Evolutionary conservation across 768 basidiomycete species (phyloP).

Genomic region (Suillus placidus): DNA sequence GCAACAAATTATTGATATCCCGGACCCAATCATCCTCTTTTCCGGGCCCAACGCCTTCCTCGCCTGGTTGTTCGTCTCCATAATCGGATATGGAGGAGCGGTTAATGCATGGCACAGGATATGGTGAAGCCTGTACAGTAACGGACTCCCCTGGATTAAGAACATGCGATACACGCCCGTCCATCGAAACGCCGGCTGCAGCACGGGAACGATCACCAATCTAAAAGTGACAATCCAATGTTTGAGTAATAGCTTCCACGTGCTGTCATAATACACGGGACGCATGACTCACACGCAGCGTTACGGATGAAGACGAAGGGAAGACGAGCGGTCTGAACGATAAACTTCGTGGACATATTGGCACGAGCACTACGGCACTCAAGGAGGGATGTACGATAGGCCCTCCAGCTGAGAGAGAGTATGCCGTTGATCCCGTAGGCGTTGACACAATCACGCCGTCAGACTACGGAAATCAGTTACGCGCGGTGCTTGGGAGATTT

Average conservation of each 20-base stretch:
- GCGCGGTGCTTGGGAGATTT: constrained; percentile 15
- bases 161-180: constrained; percentile 83
- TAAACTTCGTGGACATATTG: constrained; percentile 93
- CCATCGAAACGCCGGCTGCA: constrained; percentile 90
- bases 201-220: constrained; percentile 85
- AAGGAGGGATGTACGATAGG: constrained; percentile 95
- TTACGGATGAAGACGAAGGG: constrained; percentile 77
- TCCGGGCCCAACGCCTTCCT: constrained; percentile 73
- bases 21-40: constrained; percentile 96
- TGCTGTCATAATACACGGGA: constrained; percentile 1
- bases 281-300: constrained; percentile 58
- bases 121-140: constrained; percentile 80
- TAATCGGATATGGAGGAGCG: constrained; percentile 73
- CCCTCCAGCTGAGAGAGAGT: constrained; percentile 93
- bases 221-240: constrained; percentile 40
- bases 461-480: constrained; percentile 53
- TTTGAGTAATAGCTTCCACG: constrained; percentile 10
- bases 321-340: constrained; percentile 92
- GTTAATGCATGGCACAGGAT: constrained; percentile 92
- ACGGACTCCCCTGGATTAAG: constrained; percentile 87
- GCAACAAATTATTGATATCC: constrained; percentile 91
- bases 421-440: constrained; percentile 95
- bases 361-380: constrained; percentile 87
- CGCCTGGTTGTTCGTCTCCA: constrained; percentile 43
- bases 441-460: constrained; percentile 95